A percentile compares a stretch with the other conserved stretches of the same genome.
These are phyloP conservation scores for Colletotrichum abscissum DNA, from an alignment of 2,329 filamentous ascomycete genomes.

Conservation along the genomic window DNA sequence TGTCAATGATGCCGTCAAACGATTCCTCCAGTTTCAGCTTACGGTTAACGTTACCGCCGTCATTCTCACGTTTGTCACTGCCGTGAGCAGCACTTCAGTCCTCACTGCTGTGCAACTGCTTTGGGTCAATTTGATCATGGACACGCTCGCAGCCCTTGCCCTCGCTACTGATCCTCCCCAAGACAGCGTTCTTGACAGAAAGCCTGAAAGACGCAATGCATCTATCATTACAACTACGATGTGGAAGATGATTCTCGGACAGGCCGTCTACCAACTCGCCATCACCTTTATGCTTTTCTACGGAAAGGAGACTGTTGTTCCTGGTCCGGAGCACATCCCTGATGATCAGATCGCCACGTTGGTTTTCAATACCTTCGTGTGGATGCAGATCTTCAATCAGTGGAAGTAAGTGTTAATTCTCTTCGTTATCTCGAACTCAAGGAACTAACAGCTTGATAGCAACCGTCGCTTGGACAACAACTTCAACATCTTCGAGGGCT, in stretches of 20 bases:
- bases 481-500: conserved; percentile 95
- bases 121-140: conserved; percentile 98
- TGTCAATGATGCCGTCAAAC: conserved; percentile 82
- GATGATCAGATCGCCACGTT: conserved; percentile 75
- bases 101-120: conserved; percentile 90
- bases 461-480: conserved; percentile 94
- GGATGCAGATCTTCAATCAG: conserved; percentile 99
- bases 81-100: conserved; percentile 79
- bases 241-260: conserved; percentile 99
- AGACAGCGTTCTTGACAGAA: conserved; percentile 82
- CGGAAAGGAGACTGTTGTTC: conserved; percentile 59
- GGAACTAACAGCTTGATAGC: conserved; percentile 51
- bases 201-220: conserved; percentile 68
- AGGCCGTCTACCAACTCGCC: conserved; percentile 88
- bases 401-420: conserved; percentile 76
- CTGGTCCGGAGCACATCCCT: conserved; percentile 28
- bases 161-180: conserved; percentile 92
- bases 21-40: conserved; percentile 81
- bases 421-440: conserved; percentile 17
- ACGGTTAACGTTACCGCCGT: conserved; percentile 95
- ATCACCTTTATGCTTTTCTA: conserved; percentile 87
- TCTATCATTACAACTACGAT: conserved; percentile 86
- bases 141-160: conserved; percentile 90
- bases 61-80: conserved; percentile 86
- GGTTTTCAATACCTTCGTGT: conserved; percentile 98